Conservation (phyloP, 163 green algal species). For the Prototheca wickerhamii region DNA sequence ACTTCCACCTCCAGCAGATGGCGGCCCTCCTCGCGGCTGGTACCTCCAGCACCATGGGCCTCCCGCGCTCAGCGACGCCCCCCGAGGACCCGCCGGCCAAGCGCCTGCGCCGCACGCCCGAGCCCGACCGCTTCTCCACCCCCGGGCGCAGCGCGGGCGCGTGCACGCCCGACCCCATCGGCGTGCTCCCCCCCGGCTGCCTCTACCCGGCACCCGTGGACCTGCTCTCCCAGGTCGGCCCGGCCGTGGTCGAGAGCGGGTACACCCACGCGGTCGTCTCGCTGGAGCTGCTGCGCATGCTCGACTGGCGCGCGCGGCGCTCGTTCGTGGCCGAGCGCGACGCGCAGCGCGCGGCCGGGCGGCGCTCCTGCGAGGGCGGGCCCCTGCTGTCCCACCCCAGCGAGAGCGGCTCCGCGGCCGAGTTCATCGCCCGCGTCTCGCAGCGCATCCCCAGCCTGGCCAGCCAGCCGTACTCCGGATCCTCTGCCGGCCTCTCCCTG, state of each 20-base stretch:
- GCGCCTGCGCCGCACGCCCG: not conserved
- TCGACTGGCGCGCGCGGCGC: not conserved
- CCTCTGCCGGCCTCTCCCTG: not conserved
- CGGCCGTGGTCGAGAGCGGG: not conserved
- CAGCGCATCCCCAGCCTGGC: not conserved
- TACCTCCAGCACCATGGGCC: not conserved
- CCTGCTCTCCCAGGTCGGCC: not conserved
- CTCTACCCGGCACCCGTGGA: not conserved
- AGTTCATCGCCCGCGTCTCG: not conserved
- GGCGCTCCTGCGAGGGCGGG: too few relatives aligned
- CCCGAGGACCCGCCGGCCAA: not conserved
- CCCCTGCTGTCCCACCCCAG: too few relatives aligned
- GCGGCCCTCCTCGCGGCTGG: not conserved
- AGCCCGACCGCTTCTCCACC: not conserved
- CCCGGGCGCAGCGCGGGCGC: not conserved
- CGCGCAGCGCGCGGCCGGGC: not conserved
- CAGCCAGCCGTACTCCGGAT: not conserved
- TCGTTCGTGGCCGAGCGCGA: not conserved
- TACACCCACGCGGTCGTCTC: constrained; percentile 5
- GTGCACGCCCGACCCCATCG: not conserved
- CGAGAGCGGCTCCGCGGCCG: not conserved
- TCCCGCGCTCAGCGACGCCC: not conserved
- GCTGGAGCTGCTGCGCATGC: constrained; percentile 4
- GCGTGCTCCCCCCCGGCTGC: not conserved
- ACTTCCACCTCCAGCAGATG: not conserved